These are phyloP conservation scores for Alternaria triticina DNA, from an alignment of 2,329 filamentous ascomycete genomes.

Conservation along the genomic window DNA sequence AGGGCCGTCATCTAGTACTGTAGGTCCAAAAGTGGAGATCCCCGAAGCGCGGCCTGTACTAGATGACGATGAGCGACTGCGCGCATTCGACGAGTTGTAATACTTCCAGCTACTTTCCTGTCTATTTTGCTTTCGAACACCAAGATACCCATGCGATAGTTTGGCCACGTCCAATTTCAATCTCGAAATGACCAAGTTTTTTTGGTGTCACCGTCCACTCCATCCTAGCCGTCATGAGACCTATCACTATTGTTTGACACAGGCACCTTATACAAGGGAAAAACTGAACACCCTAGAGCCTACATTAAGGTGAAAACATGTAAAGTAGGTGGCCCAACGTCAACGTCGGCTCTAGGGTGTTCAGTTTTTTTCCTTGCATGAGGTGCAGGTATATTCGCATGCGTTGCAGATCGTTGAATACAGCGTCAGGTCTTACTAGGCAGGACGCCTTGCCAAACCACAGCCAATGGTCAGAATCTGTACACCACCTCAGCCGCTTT, in stretches of 20 bases:
- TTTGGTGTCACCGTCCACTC: neutral
- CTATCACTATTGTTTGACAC: neutral
- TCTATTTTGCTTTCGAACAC: neutral
- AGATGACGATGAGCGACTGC: conserved; percentile 24
- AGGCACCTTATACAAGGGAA: no score
- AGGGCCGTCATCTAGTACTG: conserved; percentile 12
- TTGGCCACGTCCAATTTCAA: neutral
- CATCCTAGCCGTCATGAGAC: neutral
- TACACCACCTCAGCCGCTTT: neutral
- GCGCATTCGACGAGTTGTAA: conserved; percentile 34
- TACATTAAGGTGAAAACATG: no score
- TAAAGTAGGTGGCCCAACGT: no score
- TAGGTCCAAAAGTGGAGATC: conserved; percentile 5
- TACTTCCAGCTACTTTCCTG: neutral
- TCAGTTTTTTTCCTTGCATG: no score
- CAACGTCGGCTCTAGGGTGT: no score
- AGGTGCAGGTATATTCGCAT: neutral
- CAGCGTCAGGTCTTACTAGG: neutral
- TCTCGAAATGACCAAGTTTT: neutral
- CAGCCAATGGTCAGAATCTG: neutral
- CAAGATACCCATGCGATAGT: conserved; percentile 21
- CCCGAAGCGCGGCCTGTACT: conserved; percentile 2
- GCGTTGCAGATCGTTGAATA: neutral
- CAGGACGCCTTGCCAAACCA: neutral
- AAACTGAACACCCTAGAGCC: no score